Evolutionary conservation across 768 basidiomycete genomes (phyloP).

Genomic region (Trametes gibbosa): DNA sequence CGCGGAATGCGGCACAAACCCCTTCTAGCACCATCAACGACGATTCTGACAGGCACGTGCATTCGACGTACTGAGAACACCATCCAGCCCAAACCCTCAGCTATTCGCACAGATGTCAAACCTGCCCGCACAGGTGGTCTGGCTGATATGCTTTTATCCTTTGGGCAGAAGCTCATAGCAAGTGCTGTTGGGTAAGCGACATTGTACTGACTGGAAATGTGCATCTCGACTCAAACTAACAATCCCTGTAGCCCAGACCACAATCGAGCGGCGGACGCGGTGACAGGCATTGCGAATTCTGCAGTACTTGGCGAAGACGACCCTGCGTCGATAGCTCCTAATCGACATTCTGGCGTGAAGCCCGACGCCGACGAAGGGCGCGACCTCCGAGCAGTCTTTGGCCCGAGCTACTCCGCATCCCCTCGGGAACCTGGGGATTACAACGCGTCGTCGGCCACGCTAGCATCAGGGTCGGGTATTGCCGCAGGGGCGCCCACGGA

Average conservation of each 20-base stretch:
- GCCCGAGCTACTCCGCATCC: conserved; percentile 41
- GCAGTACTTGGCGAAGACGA: background rate
- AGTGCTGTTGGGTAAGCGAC: conserved; percentile 8
- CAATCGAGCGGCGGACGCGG: background rate
- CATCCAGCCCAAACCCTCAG: background rate
- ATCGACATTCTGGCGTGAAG: background rate
- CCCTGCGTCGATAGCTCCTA: background rate
- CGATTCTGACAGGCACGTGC: background rate
- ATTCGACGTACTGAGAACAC: background rate
- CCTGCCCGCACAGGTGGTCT: conserved; percentile 31
- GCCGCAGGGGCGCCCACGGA: conserved; percentile 4
- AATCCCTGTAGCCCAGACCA: conserved; percentile 1
- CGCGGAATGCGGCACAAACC: conserved; percentile 6
- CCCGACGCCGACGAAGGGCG: background rate
- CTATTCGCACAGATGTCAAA: conserved; percentile 1
- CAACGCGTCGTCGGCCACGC: background rate
- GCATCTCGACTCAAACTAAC: background rate
- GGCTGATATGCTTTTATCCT: conserved; percentile 48
- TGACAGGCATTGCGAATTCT: background rate
- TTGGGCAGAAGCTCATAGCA: conserved; percentile 34
- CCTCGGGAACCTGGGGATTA: conserved; percentile 31
- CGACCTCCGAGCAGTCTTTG: background rate
- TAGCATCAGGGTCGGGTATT: background rate
- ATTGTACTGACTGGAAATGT: background rate
- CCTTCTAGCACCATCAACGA: background rate